Percentiles rank a stretch among this genome's conserved stretches.
Evolutionary conservation across 2,329 filamentous ascomycete genomes (phyloP).

Genomic region (Sporothrix curviconia): DNA sequence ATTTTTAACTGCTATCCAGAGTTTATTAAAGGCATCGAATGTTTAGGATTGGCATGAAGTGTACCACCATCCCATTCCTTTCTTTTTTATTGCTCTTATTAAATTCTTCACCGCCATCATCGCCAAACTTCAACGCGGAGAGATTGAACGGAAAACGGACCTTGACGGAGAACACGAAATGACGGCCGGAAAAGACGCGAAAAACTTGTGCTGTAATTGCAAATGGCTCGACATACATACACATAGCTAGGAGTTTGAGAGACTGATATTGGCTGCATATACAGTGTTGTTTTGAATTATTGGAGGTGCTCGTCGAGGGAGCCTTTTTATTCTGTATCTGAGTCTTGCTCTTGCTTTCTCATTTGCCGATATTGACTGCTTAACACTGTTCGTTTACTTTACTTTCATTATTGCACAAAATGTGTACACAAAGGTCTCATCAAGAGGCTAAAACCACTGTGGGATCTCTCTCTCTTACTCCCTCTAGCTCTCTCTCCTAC

Average conservation of each 20-base stretch:
- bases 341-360: neutral
- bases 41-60: too few relatives aligned
- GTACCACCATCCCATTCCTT: too few relatives aligned
- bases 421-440: too few relatives aligned
- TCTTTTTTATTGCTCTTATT: neutral
- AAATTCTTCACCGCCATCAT: neutral
- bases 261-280: neutral
- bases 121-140: neutral
- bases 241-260: neutral
- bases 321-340: neutral
- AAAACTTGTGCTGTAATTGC: neutral
- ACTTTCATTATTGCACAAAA: too few relatives aligned
- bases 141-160: neutral
- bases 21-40: too few relatives aligned
- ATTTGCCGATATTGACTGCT: neutral
- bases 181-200: neutral
- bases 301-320: too few relatives aligned
- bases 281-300: too few relatives aligned
- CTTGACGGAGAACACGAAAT: constrained; percentile 1
- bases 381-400: neutral
- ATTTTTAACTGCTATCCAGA: too few relatives aligned
- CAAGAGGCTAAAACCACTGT: too few relatives aligned
- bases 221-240: neutral
- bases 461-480: too few relatives aligned
- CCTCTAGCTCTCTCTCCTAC: too few relatives aligned